Conservation (phyloP, 306 rosid species). For the Vicia faba region DNA sequence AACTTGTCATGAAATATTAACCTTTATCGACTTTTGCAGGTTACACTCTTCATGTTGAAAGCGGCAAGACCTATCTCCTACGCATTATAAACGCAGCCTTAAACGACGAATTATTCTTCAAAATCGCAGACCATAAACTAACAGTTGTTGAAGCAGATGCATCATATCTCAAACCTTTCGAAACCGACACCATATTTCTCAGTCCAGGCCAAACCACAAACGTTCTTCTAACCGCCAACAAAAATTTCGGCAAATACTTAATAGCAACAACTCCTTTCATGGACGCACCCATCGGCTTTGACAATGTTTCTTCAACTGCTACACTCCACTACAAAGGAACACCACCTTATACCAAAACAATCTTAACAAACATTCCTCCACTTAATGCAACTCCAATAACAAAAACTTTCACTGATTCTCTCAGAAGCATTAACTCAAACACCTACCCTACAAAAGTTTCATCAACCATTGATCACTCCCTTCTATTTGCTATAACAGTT, state of each 20-base stretch:
- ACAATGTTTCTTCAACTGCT: constrained; percentile 59
- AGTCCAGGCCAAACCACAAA: constrained; percentile 88
- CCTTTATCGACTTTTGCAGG: constrained; percentile 48
- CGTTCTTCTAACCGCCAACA: constrained; percentile 51
- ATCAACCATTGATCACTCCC: constrained; percentile 53
- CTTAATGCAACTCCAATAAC: constrained; percentile 63
- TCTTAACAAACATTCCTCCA: constrained; percentile 54
- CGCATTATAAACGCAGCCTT: constrained; percentile 75
- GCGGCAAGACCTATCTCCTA: constrained; percentile 68
- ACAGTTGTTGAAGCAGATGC: constrained; percentile 78
- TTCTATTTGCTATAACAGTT: constrained; percentile 54
- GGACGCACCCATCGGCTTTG: constrained; percentile 67
- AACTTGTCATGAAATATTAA: not conserved
- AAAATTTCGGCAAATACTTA: constrained; percentile 59
- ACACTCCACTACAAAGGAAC: constrained; percentile 60
- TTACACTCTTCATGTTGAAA: constrained; percentile 63
- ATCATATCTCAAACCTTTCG: constrained; percentile 68
- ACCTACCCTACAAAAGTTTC: constrained; percentile 65
- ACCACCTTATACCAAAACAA: constrained; percentile 39
- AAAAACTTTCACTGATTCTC: constrained; percentile 44
- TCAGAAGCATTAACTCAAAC: constrained; percentile 67
- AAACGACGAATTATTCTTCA: constrained; percentile 81
- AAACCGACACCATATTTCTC: constrained; percentile 56
- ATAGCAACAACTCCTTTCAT: constrained; percentile 70
- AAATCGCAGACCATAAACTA: constrained; percentile 57